Percentiles rank a stretch among this genome's conserved stretches.
Evolutionary conservation across 2,329 filamentous ascomycete genomes (phyloP).

Genomic region (Thermothelomyces thermophilus): DNA sequence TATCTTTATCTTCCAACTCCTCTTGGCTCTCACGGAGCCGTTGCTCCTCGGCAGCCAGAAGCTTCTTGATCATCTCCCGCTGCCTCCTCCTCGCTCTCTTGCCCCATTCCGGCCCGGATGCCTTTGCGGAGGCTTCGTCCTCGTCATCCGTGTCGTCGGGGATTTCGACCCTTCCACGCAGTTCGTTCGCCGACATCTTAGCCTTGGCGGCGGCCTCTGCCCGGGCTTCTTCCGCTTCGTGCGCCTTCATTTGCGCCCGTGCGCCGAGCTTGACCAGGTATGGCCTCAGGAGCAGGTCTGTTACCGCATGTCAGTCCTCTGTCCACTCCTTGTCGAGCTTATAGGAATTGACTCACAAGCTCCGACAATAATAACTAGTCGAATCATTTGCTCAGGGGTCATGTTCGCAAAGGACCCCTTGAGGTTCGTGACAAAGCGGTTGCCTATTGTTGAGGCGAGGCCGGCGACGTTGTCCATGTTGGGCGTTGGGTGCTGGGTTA

Average conservation of each 20-base stretch:
- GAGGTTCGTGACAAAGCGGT: slow-evolving; percentile 44
- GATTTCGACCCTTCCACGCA: slow-evolving; percentile 50
- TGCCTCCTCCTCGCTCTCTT: slow-evolving; percentile 64
- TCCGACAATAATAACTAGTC: slow-evolving; percentile 64
- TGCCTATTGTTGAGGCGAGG: slow-evolving; percentile 22
- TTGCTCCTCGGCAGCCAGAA: slow-evolving; percentile 58
- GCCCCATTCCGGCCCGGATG: slow-evolving; percentile 56
- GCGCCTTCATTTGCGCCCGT: slow-evolving; percentile 55
- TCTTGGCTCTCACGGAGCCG: slow-evolving; percentile 48
- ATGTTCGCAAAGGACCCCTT: slow-evolving; percentile 43
- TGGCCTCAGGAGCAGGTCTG: slow-evolving; percentile 57
- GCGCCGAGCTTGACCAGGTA: slow-evolving; percentile 64
- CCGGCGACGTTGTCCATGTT: slow-evolving; percentile 27
- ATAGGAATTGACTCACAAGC: slow-evolving; percentile 39
- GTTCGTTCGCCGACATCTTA: slow-evolving; percentile 56
- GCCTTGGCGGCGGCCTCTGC: slow-evolving; percentile 29
- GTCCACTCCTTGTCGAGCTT: not conserved
- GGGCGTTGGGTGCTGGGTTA: not conserved
- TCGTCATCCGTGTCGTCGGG: slow-evolving; percentile 49
- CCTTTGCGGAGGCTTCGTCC: slow-evolving; percentile 40
- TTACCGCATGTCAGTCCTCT: slow-evolving; percentile 6
- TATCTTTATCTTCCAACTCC: slow-evolving; percentile 67
- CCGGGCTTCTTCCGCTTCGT: slow-evolving; percentile 49
- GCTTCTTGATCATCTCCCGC: slow-evolving; percentile 57
- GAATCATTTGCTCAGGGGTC: slow-evolving; percentile 52